Conservation (phyloP, 306 rosid species). For the Purshia tridentata region DNA sequence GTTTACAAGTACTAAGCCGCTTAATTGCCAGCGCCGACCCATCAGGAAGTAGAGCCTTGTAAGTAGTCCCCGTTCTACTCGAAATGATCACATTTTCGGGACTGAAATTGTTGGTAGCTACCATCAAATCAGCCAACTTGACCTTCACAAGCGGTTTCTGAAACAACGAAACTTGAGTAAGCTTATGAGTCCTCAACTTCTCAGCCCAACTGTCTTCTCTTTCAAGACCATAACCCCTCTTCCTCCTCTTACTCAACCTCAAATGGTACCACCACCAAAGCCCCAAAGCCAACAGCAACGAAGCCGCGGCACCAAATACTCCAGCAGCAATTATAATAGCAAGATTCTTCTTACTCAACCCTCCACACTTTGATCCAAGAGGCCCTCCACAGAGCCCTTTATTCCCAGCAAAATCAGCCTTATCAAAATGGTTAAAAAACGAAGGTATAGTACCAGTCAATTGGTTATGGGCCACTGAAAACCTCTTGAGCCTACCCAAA, state of each 20-base stretch:
- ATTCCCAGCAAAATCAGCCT: slow-evolving; percentile 62
- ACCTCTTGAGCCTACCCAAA: slow-evolving; percentile 53
- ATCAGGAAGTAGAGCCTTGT: slow-evolving; percentile 78
- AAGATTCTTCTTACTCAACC: slow-evolving; percentile 77
- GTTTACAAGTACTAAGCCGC: slow-evolving; percentile 71
- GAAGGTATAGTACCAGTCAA: slow-evolving; percentile 62
- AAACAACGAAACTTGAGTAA: slow-evolving; percentile 80
- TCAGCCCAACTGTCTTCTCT: slow-evolving; percentile 61
- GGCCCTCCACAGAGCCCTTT: slow-evolving; percentile 76
- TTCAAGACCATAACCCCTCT: slow-evolving; percentile 41
- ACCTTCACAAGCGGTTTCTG: slow-evolving; percentile 93
- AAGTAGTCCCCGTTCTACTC: slow-evolving; percentile 79
- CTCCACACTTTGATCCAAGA: slow-evolving; percentile 76
- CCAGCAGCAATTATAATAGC: slow-evolving; percentile 93
- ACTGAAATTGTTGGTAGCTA: slow-evolving; percentile 72
- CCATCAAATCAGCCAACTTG: slow-evolving; percentile 85
- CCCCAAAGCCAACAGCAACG: slow-evolving; percentile 72
- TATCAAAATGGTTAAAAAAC: slow-evolving; percentile 30
- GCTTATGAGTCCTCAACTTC: slow-evolving; percentile 69
- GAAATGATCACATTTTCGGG: slow-evolving; percentile 54
- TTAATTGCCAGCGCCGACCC: slow-evolving; percentile 83
- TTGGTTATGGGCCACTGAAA: slow-evolving; percentile 63
- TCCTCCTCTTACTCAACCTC: slow-evolving; percentile 47
- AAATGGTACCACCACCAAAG: slow-evolving; percentile 94
- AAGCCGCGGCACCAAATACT: slow-evolving; percentile 89